These are phyloP conservation scores for rapeseed (Brassica napus) DNA, from an alignment of 345 rosid genomes.

Conservation along the genomic window DNA sequence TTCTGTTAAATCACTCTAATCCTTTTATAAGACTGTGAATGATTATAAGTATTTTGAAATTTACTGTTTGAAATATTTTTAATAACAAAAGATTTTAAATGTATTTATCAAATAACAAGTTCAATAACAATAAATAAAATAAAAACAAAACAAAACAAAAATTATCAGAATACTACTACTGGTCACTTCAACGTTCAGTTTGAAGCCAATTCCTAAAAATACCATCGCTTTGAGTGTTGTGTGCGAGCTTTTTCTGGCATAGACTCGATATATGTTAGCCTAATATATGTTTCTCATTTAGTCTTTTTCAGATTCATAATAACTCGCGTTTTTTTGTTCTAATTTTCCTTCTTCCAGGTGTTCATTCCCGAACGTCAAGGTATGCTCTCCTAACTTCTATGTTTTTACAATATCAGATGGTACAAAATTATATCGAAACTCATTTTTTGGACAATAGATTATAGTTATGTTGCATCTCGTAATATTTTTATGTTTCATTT, in stretches of 20 bases:
- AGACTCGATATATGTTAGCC: neutral
- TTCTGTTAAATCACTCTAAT: neutral
- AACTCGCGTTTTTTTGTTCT: slow-evolving; percentile 13
- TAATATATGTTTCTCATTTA: neutral
- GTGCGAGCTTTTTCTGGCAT: neutral
- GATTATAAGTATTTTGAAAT: neutral
- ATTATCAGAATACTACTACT: neutral
- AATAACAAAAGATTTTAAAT: neutral
- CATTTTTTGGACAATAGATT: neutral
- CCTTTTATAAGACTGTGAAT: no score
- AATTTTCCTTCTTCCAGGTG: slow-evolving; percentile 23
- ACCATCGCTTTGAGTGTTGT: neutral
- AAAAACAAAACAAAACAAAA: neutral
- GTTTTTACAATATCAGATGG: neutral
- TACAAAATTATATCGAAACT: neutral
- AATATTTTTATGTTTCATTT: neutral
- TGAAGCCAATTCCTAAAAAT: neutral
- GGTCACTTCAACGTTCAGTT: neutral
- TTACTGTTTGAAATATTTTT: no score
- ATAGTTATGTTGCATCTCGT: neutral
- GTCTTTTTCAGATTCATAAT: neutral
- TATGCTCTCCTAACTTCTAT: neutral
- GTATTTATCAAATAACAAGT: neutral
- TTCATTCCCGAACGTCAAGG: slow-evolving; percentile 18
- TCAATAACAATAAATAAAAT: neutral